Evolutionary conservation across 257 asterid species (phyloP).

Genomic region (Forsythia viridissima): DNA sequence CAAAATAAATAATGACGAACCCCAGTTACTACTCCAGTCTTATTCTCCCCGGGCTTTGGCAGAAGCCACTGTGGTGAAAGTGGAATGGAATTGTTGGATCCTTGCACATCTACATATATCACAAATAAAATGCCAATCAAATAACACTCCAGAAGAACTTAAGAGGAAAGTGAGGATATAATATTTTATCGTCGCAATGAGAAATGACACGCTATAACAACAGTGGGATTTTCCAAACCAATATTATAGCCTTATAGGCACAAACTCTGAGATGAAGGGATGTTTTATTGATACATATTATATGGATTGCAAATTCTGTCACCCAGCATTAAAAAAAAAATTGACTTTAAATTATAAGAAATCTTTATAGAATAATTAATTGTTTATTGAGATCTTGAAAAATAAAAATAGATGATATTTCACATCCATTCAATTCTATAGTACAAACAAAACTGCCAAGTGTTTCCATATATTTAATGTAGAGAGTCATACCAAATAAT

Average conservation of each 20-base stretch:
- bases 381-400: neutral
- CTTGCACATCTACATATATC: conserved; percentile 61
- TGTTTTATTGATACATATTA: neutral
- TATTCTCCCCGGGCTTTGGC: conserved; percentile 79
- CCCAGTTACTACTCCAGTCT: conserved; percentile 61
- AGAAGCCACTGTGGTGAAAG: conserved; percentile 99
- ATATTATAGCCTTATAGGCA: neutral
- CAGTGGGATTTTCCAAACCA: neutral
- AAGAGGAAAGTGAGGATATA: neutral
- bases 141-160: neutral
- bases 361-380: neutral
- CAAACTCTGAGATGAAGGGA: neutral
- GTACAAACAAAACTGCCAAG: neutral
- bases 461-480: neutral
- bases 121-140: conserved; percentile 11
- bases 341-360: neutral
- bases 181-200: neutral
- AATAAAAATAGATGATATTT: neutral
- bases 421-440: neutral
- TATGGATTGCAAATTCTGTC: neutral
- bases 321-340: neutral
- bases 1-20: conserved; percentile 45
- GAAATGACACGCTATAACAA: neutral
- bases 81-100: conserved; percentile 70
- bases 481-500: neutral